Conservation (phyloP, 768 basidiomycete genomes). For the Pisolithus albus region DNA sequence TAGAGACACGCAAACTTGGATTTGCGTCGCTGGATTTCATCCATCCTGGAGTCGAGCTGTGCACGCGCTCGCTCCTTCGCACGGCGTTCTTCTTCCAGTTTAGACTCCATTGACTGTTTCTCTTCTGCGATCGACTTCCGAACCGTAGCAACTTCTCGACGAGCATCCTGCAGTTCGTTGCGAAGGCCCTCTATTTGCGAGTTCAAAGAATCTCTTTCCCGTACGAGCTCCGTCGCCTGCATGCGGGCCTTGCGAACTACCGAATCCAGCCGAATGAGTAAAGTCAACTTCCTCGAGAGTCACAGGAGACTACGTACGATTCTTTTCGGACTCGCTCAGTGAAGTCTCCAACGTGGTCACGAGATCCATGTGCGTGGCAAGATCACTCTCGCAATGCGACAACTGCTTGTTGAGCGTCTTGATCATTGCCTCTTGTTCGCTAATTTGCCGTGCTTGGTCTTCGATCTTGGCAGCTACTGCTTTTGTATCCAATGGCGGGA, state of each 20-base stretch:
- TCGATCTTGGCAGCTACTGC: conserved; percentile 47
- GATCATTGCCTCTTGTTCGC: conserved; percentile 87
- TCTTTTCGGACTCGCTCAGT: conserved; percentile 88
- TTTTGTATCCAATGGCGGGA: conserved; percentile 47
- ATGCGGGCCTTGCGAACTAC: conserved; percentile 88
- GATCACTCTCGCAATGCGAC: conserved; percentile 86
- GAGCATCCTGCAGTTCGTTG: conserved; percentile 67
- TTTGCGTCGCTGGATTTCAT: conserved; percentile 76
- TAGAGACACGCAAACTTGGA: conserved; percentile 90
- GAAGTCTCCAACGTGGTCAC: conserved; percentile 80
- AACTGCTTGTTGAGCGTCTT: conserved; percentile 91
- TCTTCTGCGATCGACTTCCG: conserved; percentile 80
- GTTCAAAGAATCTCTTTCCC: conserved; percentile 74
- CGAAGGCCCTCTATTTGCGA: conserved; percentile 60
- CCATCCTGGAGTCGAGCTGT: conserved; percentile 83
- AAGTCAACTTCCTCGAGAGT: conserved; percentile 1
- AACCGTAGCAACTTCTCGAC: conserved; percentile 71
- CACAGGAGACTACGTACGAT: conserved; percentile 49
- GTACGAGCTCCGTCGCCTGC: conserved; percentile 84
- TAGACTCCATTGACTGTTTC: conserved; percentile 78
- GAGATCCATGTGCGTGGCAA: conserved; percentile 88
- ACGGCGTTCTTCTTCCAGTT: conserved; percentile 78
- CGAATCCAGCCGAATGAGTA: conserved; percentile 7
- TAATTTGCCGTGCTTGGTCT: conserved; percentile 67
- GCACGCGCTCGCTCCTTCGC: conserved; percentile 85